Percentiles rank a stretch among this genome's conserved stretches.
Evolutionary conservation across 768 basidiomycete genomes (phyloP).

Genomic region (Pisolithus orientalis): DNA sequence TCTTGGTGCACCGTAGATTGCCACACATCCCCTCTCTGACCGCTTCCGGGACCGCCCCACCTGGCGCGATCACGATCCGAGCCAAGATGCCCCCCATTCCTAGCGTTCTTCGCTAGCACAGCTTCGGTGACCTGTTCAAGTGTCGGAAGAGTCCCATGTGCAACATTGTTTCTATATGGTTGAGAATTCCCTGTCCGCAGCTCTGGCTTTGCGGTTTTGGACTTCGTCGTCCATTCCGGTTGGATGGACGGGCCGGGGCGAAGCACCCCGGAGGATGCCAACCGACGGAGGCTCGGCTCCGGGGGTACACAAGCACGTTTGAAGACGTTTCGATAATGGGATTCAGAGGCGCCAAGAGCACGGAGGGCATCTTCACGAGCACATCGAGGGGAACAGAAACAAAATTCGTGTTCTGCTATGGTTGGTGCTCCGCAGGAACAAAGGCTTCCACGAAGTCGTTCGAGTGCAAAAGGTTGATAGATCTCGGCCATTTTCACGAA

Average conservation of each 20-base stretch:
- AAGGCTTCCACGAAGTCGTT: conserved; percentile 3
- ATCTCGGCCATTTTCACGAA: not conserved
- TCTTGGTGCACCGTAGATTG: no score
- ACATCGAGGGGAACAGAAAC: conserved; percentile 22
- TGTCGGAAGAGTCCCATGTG: conserved; percentile 8
- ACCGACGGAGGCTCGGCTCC: not conserved
- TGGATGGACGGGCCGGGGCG: not conserved
- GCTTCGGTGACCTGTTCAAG: conserved; percentile 14
- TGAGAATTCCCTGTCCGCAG: not conserved
- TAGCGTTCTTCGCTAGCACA: conserved; percentile 3
- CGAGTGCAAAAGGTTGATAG: conserved; percentile 5
- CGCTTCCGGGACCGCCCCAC: not conserved
- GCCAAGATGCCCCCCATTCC: not conserved
- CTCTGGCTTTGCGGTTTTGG: not conserved
- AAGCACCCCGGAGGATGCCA: not conserved
- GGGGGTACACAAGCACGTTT: conserved; percentile 10
- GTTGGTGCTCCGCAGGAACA: conserved; percentile 24
- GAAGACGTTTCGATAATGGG: conserved; percentile 21
- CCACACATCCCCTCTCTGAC: not conserved
- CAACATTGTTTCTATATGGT: not conserved
- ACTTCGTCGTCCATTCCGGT: not conserved
- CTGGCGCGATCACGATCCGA: conserved; percentile 1
- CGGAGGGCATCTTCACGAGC: conserved; percentile 23
- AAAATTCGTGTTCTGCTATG: conserved; percentile 19
- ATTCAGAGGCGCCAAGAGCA: conserved; percentile 14